Evolutionary conservation across 148 eudicot species (phyloP).

Genomic region (Pouteria glomerata): DNA sequence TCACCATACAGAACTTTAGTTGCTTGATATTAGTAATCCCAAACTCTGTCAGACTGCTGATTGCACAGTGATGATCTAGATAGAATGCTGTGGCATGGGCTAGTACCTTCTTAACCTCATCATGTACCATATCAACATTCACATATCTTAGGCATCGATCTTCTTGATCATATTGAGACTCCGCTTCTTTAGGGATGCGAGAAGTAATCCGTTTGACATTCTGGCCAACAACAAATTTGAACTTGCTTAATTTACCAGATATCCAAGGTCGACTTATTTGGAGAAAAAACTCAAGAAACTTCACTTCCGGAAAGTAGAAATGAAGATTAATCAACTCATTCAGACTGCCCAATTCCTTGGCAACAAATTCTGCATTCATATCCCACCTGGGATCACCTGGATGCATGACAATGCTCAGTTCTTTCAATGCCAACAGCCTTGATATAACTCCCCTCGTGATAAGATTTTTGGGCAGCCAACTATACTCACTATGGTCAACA

Average conservation of each 20-base stretch:
- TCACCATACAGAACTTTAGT: slow-evolving; percentile 22
- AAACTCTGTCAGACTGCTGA: slow-evolving; percentile 20
- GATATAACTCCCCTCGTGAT: slow-evolving; percentile 10
- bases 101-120: slow-evolving; percentile 13
- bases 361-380: slow-evolving; percentile 3
- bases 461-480: slow-evolving; percentile 12
- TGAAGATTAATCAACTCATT: slow-evolving; percentile 11
- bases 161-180: slow-evolving; percentile 9
- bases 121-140: slow-evolving; percentile 23
- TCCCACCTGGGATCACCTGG: slow-evolving; percentile 32
- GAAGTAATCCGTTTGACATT: slow-evolving; percentile 19
- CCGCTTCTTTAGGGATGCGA: slow-evolving; percentile 15
- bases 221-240: slow-evolving; percentile 26
- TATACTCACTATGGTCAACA: slow-evolving; percentile 12
- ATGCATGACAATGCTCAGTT: slow-evolving; percentile 23
- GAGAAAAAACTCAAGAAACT: slow-evolving; percentile 20
- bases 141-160: slow-evolving; percentile 29
- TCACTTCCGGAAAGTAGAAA: slow-evolving; percentile 20
- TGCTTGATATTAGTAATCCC: too few species aligned
- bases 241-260: neutral
- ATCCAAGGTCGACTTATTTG: slow-evolving; percentile 18
- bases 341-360: slow-evolving; percentile 17
- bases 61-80: slow-evolving; percentile 27
- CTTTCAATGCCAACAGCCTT: slow-evolving; percentile 18
- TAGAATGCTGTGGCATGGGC: slow-evolving; percentile 20